Evolutionary conservation across 2,329 filamentous ascomycete species (phyloP), one percentile per base, ranked within the genome.

Genomic region (Cordyceps cateniannulata): DNA sequence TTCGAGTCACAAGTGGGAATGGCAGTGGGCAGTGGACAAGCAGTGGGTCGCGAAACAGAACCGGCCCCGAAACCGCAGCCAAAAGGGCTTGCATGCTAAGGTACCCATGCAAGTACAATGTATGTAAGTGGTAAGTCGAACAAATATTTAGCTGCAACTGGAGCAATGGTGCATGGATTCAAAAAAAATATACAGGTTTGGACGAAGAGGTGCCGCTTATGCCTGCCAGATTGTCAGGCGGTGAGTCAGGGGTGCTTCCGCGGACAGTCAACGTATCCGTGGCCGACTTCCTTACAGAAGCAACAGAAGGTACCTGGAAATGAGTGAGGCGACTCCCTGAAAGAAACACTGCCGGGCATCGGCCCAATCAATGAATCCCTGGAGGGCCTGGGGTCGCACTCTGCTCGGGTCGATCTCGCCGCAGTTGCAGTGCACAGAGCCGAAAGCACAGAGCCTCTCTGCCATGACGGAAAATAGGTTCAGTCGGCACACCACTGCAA

Each of bases 21-120:
- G 35, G 24, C 10, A 42, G 38, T 42, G 20, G 14, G 3, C 42
- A 42, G 42, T n/a, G 51, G 35, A 38, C 32, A 38, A 14, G 27
- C 27, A 35, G 40, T 32, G 63, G 61, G 64, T 59, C 62, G 63
- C 63, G 62, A 66, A 63, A 62, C 63, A 63, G 57, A 62, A 63
- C 62, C 60, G 27, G 45, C 58, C 59, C 55, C 63, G 48, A 63
- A 54, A 63, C 61, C 63, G 63, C 61, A 63, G 42, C 42, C 38
- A 42, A 42, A 35, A 42, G 8, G 40, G 40, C 40, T 16, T 42
- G 40, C 40, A 42, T 42, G 16, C n/a, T 9, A 3, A 12, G 32
- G 32, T 14, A 9, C 7, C 32, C 32, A 35, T 35, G 32, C 32
- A 35, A 9, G 32, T 12, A 35, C 32, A 35, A 12, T 12, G 32